Conservation (phyloP, 306 rosid genomes). For the Casuarina glauca region DNA sequence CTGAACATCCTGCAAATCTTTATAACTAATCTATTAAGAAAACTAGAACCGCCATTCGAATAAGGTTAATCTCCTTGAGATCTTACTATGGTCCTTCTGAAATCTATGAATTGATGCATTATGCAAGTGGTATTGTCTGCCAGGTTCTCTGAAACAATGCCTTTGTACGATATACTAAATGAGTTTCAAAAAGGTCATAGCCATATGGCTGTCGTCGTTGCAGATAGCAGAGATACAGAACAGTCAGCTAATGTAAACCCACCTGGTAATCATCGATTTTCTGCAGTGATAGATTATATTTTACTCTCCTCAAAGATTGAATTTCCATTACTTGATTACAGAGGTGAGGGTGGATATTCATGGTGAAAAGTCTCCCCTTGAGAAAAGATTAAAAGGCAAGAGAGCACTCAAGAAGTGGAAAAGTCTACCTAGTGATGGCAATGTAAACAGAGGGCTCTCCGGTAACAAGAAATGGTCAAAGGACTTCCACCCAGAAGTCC, state of each 20-base stretch:
- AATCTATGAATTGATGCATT: too few relatives aligned
- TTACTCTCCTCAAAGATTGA: not conserved
- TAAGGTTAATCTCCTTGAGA: too few relatives aligned
- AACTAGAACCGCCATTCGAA: too few relatives aligned
- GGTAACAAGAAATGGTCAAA: slow-evolving; percentile 77
- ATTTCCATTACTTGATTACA: slow-evolving; percentile 4
- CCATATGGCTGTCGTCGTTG: slow-evolving; percentile 91
- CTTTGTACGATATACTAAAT: slow-evolving; percentile 86
- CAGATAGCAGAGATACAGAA: slow-evolving; percentile 32
- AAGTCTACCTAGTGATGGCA: slow-evolving; percentile 51
- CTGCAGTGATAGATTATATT: not conserved
- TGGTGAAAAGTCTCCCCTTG: slow-evolving; percentile 53
- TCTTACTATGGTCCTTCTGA: too few relatives aligned
- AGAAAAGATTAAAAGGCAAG: slow-evolving; percentile 50
- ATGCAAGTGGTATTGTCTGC: not conserved
- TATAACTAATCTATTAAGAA: too few relatives aligned
- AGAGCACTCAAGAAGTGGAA: slow-evolving; percentile 65
- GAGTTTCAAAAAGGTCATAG: slow-evolving; percentile 97
- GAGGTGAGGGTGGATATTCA: slow-evolving; percentile 78
- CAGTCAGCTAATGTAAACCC: slow-evolving; percentile 36
- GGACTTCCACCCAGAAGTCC: slow-evolving; percentile 75
- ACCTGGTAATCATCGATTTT: slow-evolving; percentile 42
- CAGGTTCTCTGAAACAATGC: slow-evolving; percentile 78
- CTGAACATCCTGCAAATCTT: too few relatives aligned
- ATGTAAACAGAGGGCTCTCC: slow-evolving; percentile 44